Conservation (phyloP, 768 basidiomycete genomes). For the Rhodotorula taiwanensis region DNA sequence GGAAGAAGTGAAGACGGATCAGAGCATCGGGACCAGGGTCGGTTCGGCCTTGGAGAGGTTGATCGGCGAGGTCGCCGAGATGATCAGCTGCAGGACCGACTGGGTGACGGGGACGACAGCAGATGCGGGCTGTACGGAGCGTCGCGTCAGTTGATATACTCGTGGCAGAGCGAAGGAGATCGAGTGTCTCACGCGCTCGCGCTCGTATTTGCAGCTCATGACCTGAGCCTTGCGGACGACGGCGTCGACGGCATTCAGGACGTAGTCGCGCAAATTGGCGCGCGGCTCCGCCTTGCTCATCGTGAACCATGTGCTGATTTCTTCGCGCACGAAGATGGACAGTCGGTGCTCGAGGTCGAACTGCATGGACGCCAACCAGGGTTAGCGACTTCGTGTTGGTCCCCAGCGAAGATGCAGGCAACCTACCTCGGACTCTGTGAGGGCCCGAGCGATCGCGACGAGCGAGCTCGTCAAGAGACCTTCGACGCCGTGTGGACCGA, state of each 20-base stretch:
- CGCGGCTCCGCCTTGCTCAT: slow-evolving; percentile 56
- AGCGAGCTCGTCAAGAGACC: slow-evolving; percentile 78
- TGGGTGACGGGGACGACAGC: slow-evolving; percentile 52
- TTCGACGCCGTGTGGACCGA: slow-evolving; percentile 81
- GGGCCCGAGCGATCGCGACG: slow-evolving; percentile 80
- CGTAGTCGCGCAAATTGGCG: slow-evolving; percentile 46
- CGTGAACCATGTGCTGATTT: slow-evolving; percentile 69
- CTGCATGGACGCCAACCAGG: no score
- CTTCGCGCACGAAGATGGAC: slow-evolving; percentile 84
- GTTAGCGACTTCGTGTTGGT: no score
- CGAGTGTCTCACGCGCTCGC: slow-evolving; percentile 60
- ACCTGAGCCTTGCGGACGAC: slow-evolving; percentile 73
- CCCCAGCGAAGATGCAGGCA: no score
- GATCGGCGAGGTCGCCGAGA: slow-evolving; percentile 75
- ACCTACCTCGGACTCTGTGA: slow-evolving; percentile 83
- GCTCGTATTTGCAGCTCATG: slow-evolving; percentile 77
- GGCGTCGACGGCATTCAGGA: slow-evolving; percentile 57
- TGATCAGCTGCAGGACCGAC: slow-evolving; percentile 73
- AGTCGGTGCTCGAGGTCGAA: slow-evolving; percentile 89
- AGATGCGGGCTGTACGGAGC: slow-evolving; percentile 42
- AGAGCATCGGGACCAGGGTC: slow-evolving; percentile 71
- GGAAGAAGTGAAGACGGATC: no score
- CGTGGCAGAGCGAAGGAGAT: background rate
- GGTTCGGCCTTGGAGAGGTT: slow-evolving; percentile 81
- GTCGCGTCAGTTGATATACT: no score